Evolutionary conservation across 2,329 filamentous ascomycete genomes (phyloP), one percentile per base, ranked within the genome.

Genomic region (Epichloe coenophiala): DNA sequence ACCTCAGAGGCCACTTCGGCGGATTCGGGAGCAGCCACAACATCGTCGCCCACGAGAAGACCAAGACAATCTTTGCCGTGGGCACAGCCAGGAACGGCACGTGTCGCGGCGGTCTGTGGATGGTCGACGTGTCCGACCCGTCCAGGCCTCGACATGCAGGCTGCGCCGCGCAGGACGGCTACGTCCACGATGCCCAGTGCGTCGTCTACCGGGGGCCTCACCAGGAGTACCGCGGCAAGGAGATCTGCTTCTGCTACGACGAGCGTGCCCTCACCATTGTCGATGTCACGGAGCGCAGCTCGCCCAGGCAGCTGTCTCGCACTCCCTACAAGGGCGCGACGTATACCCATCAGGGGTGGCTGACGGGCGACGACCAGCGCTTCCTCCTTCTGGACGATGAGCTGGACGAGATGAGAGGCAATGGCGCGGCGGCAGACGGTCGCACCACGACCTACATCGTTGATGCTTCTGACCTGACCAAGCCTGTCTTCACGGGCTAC

Each of bases 311-410:
- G 52, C 68, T 79, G 53, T 77, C 74, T 47, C 68, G 68, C 51
- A 77, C 75, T 1, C 70, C 69, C 0, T 80, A 79, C 61, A 68
- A 71, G 7, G 76, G 76, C 40, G 73, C 72, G 19, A 60, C 69
- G 8, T 78, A 78, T 65, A 76, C 74, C 1, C 76, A 80, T 58
- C 76, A 79, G 58, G 76, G 76, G 42, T 73, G 70, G 64, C 64
- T 78, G 9, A 66, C 74, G 40, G 67, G 74, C 58, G 59, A 62
- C 11, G 59, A 66, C 48, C 68, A 60, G 59, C 63, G 69, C 42
- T 70, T 70, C 54, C 62, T 58, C 47, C 64, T 75, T 13, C 63
- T 76, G 11, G 72, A 75, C 57, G 72, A 76, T 54, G 72, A 76
- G 56, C 65, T 70, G 47, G 73, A 77, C 57, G 74, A 77, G 60